A percentile compares a stretch with the other conserved stretches of the same genome.
These are phyloP conservation scores for Pisolithus microcarpus DNA, from an alignment of 768 basidiomycete genomes.

Conservation along the genomic window DNA sequence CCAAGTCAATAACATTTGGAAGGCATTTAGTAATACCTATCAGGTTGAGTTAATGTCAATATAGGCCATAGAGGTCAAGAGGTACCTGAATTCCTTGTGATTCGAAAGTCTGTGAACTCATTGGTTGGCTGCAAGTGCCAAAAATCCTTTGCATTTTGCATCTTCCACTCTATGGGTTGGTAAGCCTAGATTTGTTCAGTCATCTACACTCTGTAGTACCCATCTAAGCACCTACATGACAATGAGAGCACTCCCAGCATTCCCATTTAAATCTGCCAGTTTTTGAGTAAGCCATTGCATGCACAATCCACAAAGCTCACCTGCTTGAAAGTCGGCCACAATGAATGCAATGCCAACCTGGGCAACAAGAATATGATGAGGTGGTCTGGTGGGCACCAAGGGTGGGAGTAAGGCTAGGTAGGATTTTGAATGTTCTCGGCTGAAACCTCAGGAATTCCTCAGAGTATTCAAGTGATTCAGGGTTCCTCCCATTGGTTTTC, in stretches of 20 bases:
- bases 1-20: slow-evolving; percentile 15
- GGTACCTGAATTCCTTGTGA: slow-evolving; percentile 25
- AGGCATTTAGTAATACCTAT: slow-evolving; percentile 15
- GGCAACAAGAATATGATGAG: slow-evolving; percentile 51
- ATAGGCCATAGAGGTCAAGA: background rate
- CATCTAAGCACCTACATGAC: slow-evolving; percentile 36
- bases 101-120: slow-evolving; percentile 22
- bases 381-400: slow-evolving; percentile 26
- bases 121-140: slow-evolving; percentile 26
- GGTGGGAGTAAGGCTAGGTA: slow-evolving; percentile 35
- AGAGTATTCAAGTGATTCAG: slow-evolving; percentile 39
- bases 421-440: slow-evolving; percentile 21
- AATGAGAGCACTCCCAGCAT: slow-evolving; percentile 60
- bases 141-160: slow-evolving; percentile 31
- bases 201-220: background rate
- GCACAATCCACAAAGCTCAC: slow-evolving; percentile 31
- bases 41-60: background rate
- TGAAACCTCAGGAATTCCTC: slow-evolving; percentile 38
- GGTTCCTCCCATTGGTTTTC: slow-evolving; percentile 27
- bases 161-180: slow-evolving; percentile 13
- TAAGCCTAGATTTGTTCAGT: slow-evolving; percentile 8
- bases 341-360: slow-evolving; percentile 59
- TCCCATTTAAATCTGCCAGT: slow-evolving; percentile 62
- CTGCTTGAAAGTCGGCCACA: slow-evolving; percentile 74
- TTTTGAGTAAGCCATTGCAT: slow-evolving; percentile 1